Conservation (phyloP, 179 eudicot species). For the Vitellaria paradoxa region DNA sequence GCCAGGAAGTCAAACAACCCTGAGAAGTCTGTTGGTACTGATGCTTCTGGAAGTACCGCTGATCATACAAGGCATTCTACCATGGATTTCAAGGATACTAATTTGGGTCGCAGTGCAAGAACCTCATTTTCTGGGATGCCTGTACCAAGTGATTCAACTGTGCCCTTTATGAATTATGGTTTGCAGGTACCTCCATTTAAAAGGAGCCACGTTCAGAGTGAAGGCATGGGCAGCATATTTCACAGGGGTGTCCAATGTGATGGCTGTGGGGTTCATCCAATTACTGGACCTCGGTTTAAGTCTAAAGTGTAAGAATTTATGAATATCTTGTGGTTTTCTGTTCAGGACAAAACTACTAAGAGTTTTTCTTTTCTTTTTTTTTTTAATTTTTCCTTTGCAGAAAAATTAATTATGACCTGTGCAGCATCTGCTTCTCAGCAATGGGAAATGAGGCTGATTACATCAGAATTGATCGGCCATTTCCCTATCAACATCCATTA, state of each 20-base stretch:
- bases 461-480: slow-evolving; percentile 60
- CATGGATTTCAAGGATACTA: background rate
- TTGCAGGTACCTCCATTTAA: slow-evolving; percentile 15
- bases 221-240: slow-evolving; percentile 30
- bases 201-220: slow-evolving; percentile 21
- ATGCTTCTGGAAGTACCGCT: slow-evolving; percentile 1
- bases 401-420: slow-evolving; percentile 68
- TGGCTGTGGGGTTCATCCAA: slow-evolving; percentile 78
- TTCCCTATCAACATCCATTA: slow-evolving; percentile 19
- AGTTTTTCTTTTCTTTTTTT: background rate
- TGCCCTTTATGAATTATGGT: slow-evolving; percentile 11
- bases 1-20: background rate
- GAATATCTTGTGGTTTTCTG: background rate
- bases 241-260: slow-evolving; percentile 79
- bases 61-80: background rate
- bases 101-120: slow-evolving; percentile 11
- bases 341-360: slow-evolving; percentile 5
- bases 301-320: slow-evolving; percentile 71
- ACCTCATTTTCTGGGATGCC: slow-evolving; percentile 41
- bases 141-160: slow-evolving; percentile 15
- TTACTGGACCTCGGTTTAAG: slow-evolving; percentile 80
- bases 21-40: background rate
- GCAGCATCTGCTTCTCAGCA: slow-evolving; percentile 59
- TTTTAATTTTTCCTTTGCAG: slow-evolving; percentile 34
- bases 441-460: slow-evolving; percentile 63